These are phyloP conservation scores for Hibiscus syriacus DNA, from an alignment of 345 rosid genomes.

Conservation along the genomic window DNA sequence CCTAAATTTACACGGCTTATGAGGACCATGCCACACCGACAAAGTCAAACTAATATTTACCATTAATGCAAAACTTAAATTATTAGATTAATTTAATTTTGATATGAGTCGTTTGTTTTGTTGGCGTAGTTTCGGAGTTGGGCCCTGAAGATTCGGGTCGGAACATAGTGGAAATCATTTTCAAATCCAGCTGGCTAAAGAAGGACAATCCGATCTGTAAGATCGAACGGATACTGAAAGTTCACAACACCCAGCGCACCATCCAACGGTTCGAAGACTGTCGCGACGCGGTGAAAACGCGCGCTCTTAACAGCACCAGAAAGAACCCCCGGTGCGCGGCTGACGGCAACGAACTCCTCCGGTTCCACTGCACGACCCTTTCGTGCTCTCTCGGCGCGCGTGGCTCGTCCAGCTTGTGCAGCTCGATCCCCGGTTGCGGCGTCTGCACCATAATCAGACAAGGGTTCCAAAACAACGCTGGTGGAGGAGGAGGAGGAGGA, in stretches of 20 bases:
- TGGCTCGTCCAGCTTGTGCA: conserved; percentile 74
- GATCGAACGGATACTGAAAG: conserved; percentile 93
- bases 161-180: conserved; percentile 91
- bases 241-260: conserved; percentile 91
- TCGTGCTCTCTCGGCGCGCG: conserved; percentile 73
- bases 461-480: conserved; percentile 51
- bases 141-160: conserved; percentile 93
- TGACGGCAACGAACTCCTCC: conserved; percentile 91
- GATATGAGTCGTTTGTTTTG: not conserved
- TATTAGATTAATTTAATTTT: not conserved
- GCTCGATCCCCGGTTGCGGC: conserved; percentile 72
- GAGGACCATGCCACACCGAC: conserved; percentile 30
- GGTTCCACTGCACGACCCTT: conserved; percentile 77
- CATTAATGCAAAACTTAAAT: not conserved
- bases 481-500: not conserved
- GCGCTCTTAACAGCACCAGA: conserved; percentile 55
- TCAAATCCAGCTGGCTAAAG: conserved; percentile 97
- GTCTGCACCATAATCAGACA: conserved; percentile 82
- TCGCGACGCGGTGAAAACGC: conserved; percentile 84
- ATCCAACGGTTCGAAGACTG: conserved; percentile 98
- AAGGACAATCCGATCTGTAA: conserved; percentile 71
- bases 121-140: conserved; percentile 76
- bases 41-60: conserved; percentile 3
- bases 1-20: not conserved
- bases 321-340: conserved; percentile 91